Evolutionary conservation across 225 moss, liverwort and hornwort genomes (phyloP).

Genomic region (Thuidium tamariscinum): DNA sequence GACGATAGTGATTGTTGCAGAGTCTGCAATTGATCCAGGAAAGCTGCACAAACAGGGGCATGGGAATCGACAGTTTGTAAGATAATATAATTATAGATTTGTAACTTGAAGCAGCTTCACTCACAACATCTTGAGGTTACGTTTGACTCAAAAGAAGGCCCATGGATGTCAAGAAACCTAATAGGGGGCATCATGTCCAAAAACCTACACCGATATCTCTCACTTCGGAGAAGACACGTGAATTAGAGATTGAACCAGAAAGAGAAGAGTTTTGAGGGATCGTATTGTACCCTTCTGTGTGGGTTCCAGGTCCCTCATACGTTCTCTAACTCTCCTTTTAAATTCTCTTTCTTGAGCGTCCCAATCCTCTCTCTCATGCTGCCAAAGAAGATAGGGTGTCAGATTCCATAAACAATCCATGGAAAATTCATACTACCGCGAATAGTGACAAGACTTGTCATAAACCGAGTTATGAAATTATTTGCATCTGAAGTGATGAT

Average conservation of each 20-base stretch:
- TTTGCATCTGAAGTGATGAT: background rate
- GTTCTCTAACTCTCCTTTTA: conserved; percentile 63
- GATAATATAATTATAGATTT: background rate
- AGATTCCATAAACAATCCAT: background rate
- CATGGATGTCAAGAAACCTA: background rate
- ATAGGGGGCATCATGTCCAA: background rate
- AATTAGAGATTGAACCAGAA: background rate
- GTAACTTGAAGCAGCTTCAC: background rate
- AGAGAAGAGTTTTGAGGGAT: background rate
- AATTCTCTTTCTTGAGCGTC: conserved; percentile 89
- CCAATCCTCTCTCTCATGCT: conserved; percentile 96
- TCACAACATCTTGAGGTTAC: background rate
- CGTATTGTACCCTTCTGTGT: conserved; percentile 61
- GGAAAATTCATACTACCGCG: background rate
- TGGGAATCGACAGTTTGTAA: background rate
- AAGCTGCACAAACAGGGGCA: conserved; percentile 42
- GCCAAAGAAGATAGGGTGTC: background rate
- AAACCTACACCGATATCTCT: background rate
- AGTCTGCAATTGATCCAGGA: conserved; percentile 81
- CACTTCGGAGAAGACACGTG: background rate
- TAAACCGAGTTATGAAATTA: background rate
- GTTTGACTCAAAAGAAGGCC: background rate
- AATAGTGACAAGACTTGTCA: background rate
- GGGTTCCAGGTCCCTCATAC: conserved; percentile 78
- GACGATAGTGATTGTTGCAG: conserved; percentile 84